A percentile compares a stretch with the other conserved stretches of the same genome.
These are phyloP conservation scores for Aureobasidium leucospermi DNA, from an alignment of 2,329 filamentous ascomycete genomes.

Conservation along the genomic window DNA sequence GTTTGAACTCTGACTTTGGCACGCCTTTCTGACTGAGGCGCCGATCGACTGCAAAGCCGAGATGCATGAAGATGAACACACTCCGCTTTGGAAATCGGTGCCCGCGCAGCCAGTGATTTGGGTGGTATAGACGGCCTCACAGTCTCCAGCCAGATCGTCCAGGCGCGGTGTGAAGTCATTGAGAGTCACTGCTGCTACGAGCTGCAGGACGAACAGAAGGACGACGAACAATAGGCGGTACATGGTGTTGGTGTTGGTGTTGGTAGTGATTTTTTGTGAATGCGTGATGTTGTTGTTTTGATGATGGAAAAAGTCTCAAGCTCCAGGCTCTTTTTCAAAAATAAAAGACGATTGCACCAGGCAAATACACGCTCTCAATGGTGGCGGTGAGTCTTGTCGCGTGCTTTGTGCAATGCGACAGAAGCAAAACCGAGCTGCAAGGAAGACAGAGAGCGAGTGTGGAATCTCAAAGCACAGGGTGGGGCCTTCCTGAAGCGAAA, in stretches of 20 bases:
- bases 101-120: slow-evolving; percentile 33
- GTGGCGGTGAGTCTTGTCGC: slow-evolving; percentile 10
- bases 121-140: slow-evolving; percentile 34
- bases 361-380: slow-evolving; percentile 5
- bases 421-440: neutral
- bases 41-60: slow-evolving; percentile 31
- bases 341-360: neutral
- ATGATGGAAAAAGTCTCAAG: neutral
- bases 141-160: slow-evolving; percentile 32
- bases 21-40: slow-evolving; percentile 27
- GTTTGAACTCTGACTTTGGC: slow-evolving; percentile 28
- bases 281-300: neutral
- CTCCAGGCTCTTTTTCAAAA: neutral
- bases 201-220: neutral
- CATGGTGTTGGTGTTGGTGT: neutral
- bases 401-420: slow-evolving; percentile 4
- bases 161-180: slow-evolving; percentile 38
- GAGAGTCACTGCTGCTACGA: slow-evolving; percentile 33
- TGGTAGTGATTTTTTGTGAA: neutral
- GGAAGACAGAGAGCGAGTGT: neutral
- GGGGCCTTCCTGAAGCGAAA: neutral
- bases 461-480: slow-evolving; percentile 1
- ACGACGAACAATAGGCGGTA: slow-evolving; percentile 14
- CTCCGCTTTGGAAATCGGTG: slow-evolving; percentile 30
- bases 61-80: slow-evolving; percentile 33